Percentiles rank a stretch among this genome's conserved stretches.
Evolutionary conservation across 495 filamentous ascomycete species (phyloP).

Genomic region (Neurospora sp.): DNA sequence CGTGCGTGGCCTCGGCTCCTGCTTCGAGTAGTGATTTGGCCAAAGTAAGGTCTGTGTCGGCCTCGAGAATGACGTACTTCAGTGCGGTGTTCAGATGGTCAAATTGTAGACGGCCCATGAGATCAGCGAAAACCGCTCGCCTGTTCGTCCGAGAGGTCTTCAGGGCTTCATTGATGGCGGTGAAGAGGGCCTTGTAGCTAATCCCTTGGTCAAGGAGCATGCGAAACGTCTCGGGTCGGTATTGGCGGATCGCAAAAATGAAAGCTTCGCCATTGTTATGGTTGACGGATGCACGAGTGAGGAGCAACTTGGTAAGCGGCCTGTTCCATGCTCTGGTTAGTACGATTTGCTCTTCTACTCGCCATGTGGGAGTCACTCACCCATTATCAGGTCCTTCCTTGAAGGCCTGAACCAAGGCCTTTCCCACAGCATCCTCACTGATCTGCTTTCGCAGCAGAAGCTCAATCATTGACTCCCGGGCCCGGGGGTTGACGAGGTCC

Average conservation of each 20-base stretch:
- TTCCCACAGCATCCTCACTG: conserved; percentile 20
- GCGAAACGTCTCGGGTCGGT: conserved; percentile 12
- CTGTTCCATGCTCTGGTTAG: neutral
- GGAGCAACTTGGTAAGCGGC: conserved; percentile 10
- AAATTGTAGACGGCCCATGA: conserved; percentile 9
- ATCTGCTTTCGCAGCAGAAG: conserved; percentile 14
- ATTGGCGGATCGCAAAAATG: conserved; percentile 17
- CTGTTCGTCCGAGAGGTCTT: conserved; percentile 3
- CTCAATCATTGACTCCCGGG: neutral
- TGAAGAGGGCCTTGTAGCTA: conserved; percentile 17
- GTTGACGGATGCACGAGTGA: conserved; percentile 17
- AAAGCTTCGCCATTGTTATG: conserved; percentile 25
- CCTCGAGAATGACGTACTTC: conserved; percentile 16
- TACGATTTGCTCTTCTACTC: neutral
- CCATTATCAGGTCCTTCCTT: conserved; percentile 15
- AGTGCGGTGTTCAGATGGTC: conserved; percentile 22
- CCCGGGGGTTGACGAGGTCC: conserved; percentile 8
- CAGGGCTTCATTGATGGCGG: conserved; percentile 16
- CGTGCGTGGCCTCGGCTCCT: conserved; percentile 15
- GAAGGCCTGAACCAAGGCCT: conserved; percentile 24
- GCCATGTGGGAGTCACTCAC: conserved; percentile 5
- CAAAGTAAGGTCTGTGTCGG: conserved; percentile 12
- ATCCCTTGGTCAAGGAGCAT: conserved; percentile 19
- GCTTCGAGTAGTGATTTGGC: conserved; percentile 12
- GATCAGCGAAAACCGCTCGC: conserved; percentile 6